These are phyloP conservation scores for Simplicillium aogashimaense DNA, from an alignment of 2,329 filamentous ascomycete species.

Conservation along the genomic window DNA sequence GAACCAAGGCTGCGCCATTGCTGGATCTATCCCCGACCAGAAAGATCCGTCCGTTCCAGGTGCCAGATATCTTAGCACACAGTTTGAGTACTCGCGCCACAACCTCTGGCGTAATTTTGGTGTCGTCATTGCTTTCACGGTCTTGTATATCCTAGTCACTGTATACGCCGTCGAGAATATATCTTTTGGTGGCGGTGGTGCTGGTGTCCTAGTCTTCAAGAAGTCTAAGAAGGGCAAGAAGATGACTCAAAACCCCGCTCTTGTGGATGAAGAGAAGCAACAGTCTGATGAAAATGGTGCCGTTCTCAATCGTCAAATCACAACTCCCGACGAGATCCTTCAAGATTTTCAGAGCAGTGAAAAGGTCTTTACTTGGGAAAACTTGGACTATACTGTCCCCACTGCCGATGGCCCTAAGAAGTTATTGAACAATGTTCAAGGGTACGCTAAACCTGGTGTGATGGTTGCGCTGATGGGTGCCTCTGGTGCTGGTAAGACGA, in stretches of 20 bases:
- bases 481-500: slow-evolving; percentile 76
- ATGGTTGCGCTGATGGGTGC: slow-evolving; percentile 78
- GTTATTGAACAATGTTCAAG: slow-evolving; percentile 44
- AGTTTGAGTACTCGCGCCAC: slow-evolving; percentile 42
- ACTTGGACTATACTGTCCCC: slow-evolving; percentile 64
- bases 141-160: slow-evolving; percentile 65
- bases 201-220: slow-evolving; percentile 64
- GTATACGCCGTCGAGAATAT: slow-evolving; percentile 57
- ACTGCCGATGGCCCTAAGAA: slow-evolving; percentile 18
- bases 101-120: slow-evolving; percentile 66
- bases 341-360: slow-evolving; percentile 44
- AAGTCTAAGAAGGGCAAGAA: slow-evolving; percentile 52
- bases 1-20: slow-evolving; percentile 44
- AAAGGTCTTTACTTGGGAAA: slow-evolving; percentile 60
- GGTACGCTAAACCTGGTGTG: slow-evolving; percentile 70
- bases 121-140: slow-evolving; percentile 60
- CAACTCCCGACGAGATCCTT: slow-evolving; percentile 23
- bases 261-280: slow-evolving; percentile 18
- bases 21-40: slow-evolving; percentile 39
- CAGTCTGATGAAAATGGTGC: slow-evolving; percentile 19
- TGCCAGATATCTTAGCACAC: slow-evolving; percentile 37
- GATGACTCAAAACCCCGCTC: slow-evolving; percentile 15
- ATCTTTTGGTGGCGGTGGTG: slow-evolving; percentile 49
- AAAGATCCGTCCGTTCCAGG: slow-evolving; percentile 32
- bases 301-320: slow-evolving; percentile 4